Evolutionary conservation across 495 filamentous ascomycete species (phyloP), one percentile per base, ranked within the genome.

Genomic region (Neurospora terricola): DNA sequence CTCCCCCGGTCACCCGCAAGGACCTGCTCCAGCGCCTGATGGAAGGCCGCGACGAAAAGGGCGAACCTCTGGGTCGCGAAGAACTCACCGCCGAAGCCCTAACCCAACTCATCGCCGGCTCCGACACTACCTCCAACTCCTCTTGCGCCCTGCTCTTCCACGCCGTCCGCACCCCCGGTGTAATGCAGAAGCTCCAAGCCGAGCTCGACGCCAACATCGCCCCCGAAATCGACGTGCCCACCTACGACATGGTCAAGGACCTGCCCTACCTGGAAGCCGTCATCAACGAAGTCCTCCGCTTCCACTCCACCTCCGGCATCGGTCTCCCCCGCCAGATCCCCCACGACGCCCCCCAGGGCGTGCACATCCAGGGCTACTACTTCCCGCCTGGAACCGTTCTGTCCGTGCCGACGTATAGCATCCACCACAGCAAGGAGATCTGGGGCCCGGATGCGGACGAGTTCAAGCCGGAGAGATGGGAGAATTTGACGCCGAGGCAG

Each of bases 101-200:
- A 27, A 97, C 94, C 1, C 94, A 97, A 81, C 84, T 97, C 45
- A 97, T 97, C 77, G 94, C 94, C 4, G 94, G 94, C 36, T 92
- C 90, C 66, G 94, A 97, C 80, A 97, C 94, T 0, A 97, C 94
- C 3, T 92, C 89, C 73, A 97, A 97, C 83, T 94, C 94, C 4
- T 90, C 90, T 68, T 97, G 94, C 80, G 93, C 94, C 3, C 88
- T 96, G 59, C 86, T 97, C 18, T 97, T 89, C 84, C 91, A 93
- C 86, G 89, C 86, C 36, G 82, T 91, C 43, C 84, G 85, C 69
- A 94, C 91, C 8, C 90, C 92, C 0, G 88, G 90, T 27, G 92
- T 96, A 3, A 78, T 96, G 8, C 75, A 82, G 70, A 93, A 90
- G 79, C 81, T 97, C 72, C 93, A 91, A 68, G 83, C 84, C 72